Evolutionary conservation across 2,329 filamentous ascomycete species (phyloP).

Genomic region (Fusarium sacchari): DNA sequence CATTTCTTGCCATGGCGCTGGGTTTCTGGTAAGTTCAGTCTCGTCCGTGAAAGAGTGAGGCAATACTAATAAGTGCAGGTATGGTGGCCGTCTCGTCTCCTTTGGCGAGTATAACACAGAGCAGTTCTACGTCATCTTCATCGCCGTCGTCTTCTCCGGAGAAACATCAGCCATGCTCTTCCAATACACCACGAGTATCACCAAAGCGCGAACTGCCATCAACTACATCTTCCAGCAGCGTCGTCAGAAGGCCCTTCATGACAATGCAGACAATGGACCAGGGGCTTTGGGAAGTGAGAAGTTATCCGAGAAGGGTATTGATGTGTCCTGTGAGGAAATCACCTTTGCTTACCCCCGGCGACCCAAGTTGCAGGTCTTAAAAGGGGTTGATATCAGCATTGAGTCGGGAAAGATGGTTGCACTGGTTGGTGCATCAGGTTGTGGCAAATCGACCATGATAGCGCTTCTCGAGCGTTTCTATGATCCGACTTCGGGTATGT

Average conservation of each 20-base stretch:
- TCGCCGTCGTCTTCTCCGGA: constrained; percentile 59
- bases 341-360: constrained; percentile 66
- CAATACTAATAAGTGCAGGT: constrained; percentile 39
- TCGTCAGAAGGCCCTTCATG: constrained; percentile 44
- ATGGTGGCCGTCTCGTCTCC: constrained; percentile 53
- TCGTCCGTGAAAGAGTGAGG: not conserved
- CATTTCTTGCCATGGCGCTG: constrained; percentile 52
- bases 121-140: constrained; percentile 63
- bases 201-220: constrained; percentile 58
- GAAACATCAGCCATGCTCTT: constrained; percentile 56
- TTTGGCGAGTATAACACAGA: constrained; percentile 57
- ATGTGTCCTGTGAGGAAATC: constrained; percentile 61
- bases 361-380: constrained; percentile 49
- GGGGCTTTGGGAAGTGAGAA: not conserved
- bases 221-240: constrained; percentile 60
- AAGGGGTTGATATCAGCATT: constrained; percentile 54
- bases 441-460: constrained; percentile 70
- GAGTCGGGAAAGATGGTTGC: constrained; percentile 61
- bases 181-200: constrained; percentile 62
- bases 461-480: constrained; percentile 60
- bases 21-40: constrained; percentile 50
- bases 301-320: constrained; percentile 41
- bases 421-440: constrained; percentile 67
- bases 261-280: constrained; percentile 41
- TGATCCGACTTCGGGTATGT: constrained; percentile 47